These are phyloP conservation scores for Aureobasidium melanogenum DNA, from an alignment of 2,329 filamentous ascomycete species.

Conservation along the genomic window DNA sequence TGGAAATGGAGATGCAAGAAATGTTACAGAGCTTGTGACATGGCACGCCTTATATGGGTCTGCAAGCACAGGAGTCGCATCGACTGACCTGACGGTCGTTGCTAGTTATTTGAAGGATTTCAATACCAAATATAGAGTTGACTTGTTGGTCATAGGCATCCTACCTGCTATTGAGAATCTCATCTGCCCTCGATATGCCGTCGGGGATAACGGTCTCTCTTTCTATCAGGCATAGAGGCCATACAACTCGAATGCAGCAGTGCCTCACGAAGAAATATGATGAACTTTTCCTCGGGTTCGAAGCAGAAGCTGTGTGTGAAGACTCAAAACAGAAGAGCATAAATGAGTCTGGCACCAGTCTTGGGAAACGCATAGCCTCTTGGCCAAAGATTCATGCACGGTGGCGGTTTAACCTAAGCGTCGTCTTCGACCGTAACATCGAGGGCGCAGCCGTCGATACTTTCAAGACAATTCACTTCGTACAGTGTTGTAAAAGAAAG, in stretches of 20 bases:
- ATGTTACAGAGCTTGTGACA: not conserved
- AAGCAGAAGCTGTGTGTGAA: not conserved
- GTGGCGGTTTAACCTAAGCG: not conserved
- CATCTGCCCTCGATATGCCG: not conserved
- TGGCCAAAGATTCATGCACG: not conserved
- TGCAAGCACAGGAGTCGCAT: not conserved
- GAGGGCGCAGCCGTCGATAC: not conserved
- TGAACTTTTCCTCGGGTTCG: no score
- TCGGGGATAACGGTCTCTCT: no score
- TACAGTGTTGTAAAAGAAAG: not conserved
- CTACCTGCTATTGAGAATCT: not conserved
- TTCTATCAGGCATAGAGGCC: no score
- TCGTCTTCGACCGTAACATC: no score
- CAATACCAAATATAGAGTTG: not conserved
- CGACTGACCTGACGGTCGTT: not conserved
- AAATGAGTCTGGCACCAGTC: not conserved
- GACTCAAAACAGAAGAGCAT: not conserved
- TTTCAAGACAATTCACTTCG: not conserved
- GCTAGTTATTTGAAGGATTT: not conserved
- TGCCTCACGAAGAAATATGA: no score
- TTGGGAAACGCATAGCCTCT: not conserved
- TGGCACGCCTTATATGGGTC: not conserved
- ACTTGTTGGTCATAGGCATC: not conserved
- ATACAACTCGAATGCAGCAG: no score
- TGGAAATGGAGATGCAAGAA: not conserved